Conservation (phyloP, 2,329 filamentous ascomycete genomes). For the Dactylellina cionopaga region DNA sequence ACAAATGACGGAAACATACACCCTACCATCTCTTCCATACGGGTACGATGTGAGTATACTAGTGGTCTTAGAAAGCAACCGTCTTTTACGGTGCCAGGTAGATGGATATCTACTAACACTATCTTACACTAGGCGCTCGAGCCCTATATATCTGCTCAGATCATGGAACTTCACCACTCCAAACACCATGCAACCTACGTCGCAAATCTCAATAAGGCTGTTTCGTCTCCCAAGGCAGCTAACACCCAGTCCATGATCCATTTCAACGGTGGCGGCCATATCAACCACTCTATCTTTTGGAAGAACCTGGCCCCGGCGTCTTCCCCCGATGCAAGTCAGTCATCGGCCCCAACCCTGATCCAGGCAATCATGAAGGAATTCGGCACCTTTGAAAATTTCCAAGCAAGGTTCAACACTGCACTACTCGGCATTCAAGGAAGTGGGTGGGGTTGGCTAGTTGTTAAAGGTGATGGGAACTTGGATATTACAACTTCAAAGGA, state of each 20-base stretch:
- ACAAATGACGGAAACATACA: constrained; percentile 62
- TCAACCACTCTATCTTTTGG: constrained; percentile 95
- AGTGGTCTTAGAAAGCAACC: not conserved
- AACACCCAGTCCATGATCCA: constrained; percentile 66
- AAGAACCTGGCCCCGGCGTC: constrained; percentile 76
- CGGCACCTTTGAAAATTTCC: constrained; percentile 75
- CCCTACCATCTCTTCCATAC: constrained; percentile 74
- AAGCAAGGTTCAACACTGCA: constrained; percentile 71
- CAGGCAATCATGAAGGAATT: constrained; percentile 73
- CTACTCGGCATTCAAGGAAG: constrained; percentile 81
- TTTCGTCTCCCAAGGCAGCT: constrained; percentile 60
- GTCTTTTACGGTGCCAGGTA: constrained; percentile 2
- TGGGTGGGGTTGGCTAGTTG: constrained; percentile 88
- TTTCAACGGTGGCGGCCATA: constrained; percentile 91
- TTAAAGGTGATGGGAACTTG: constrained; percentile 68
- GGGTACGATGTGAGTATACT: constrained; percentile 72
- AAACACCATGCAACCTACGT: constrained; percentile 85
- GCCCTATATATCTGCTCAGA: constrained; percentile 78
- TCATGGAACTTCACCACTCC: constrained; percentile 82
- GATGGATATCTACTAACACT: not conserved
- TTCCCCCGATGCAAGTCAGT: constrained; percentile 68
- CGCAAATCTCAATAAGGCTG: constrained; percentile 76
- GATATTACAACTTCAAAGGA: constrained; percentile 84
- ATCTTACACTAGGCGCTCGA: constrained; percentile 70
- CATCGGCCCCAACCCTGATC: constrained; percentile 69